Evolutionary conservation across 2,329 filamentous ascomycete genomes (phyloP).

Genomic region (Fusarium pilosicola): DNA sequence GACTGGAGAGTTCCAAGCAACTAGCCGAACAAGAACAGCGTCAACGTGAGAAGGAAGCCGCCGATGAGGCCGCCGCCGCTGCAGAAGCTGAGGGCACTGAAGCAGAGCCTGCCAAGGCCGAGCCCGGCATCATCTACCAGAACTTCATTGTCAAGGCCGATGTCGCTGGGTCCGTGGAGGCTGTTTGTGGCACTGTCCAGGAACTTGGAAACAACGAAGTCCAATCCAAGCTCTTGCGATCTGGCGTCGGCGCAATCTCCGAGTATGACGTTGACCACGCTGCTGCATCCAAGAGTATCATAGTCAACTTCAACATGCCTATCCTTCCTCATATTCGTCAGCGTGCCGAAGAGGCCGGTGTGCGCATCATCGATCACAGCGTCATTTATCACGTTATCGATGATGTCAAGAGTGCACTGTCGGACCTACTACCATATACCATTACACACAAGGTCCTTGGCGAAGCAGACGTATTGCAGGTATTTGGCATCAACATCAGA

Average conservation of each 20-base stretch:
- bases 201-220: slow-evolving; percentile 88
- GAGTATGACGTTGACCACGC: slow-evolving; percentile 94
- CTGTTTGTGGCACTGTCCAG: slow-evolving; percentile 79
- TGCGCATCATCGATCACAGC: slow-evolving; percentile 84
- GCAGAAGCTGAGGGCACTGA: slow-evolving; percentile 51
- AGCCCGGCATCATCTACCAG: slow-evolving; percentile 63
- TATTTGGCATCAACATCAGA: slow-evolving; percentile 86
- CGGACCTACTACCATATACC: slow-evolving; percentile 73
- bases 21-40: slow-evolving; percentile 78
- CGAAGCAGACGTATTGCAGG: slow-evolving; percentile 84
- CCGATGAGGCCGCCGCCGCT: slow-evolving; percentile 49
- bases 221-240: slow-evolving; percentile 77
- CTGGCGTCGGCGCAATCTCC: slow-evolving; percentile 78
- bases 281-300: slow-evolving; percentile 75
- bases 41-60: slow-evolving; percentile 64
- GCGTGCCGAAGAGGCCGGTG: slow-evolving; percentile 75
- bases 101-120: slow-evolving; percentile 52
- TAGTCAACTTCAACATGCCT: slow-evolving; percentile 87
- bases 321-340: slow-evolving; percentile 74
- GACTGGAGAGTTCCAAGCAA: slow-evolving; percentile 79
- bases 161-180: slow-evolving; percentile 93
- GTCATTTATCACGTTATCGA: slow-evolving; percentile 86
- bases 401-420: slow-evolving; percentile 74
- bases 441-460: slow-evolving; percentile 78
- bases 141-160: slow-evolving; percentile 93